These are phyloP conservation scores for Macrolepiota albuminosa DNA, from an alignment of 768 basidiomycete genomes.

Conservation along the genomic window DNA sequence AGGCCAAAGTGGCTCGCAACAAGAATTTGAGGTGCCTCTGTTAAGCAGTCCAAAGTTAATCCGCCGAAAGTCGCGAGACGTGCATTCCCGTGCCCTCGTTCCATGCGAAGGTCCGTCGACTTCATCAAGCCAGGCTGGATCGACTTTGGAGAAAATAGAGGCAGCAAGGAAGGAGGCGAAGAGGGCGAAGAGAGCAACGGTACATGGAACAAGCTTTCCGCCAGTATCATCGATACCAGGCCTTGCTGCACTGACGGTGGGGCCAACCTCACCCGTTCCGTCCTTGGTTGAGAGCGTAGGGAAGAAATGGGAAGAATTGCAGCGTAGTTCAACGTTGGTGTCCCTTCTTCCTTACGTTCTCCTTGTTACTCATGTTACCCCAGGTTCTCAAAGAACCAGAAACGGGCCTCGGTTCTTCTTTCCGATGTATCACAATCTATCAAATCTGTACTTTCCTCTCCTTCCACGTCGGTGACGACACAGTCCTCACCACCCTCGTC, in stretches of 20 bases:
- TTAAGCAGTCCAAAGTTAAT: constrained; percentile 16
- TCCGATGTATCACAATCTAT: constrained; percentile 61
- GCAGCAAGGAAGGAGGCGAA: background rate
- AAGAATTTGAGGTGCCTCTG: constrained; percentile 1
- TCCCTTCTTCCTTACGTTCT: constrained; percentile 2
- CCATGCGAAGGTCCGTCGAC: background rate
- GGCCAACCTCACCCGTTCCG: constrained; percentile 19
- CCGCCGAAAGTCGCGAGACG: constrained; percentile 21
- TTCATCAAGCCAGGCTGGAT: background rate
- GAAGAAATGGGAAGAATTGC: constrained; percentile 56
- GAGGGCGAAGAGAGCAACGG: constrained; percentile 10
- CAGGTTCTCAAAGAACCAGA: constrained; percentile 65
- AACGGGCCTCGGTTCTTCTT: constrained; percentile 62
- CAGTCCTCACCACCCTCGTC: constrained; percentile 13
- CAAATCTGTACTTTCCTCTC: constrained; percentile 41
- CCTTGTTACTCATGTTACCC: background rate
- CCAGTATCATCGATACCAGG: constrained; percentile 37
- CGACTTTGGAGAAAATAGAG: background rate
- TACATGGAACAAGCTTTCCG: constrained; percentile 20
- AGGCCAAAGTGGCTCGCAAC: background rate
- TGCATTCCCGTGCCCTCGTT: background rate
- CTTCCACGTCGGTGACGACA: constrained; percentile 20
- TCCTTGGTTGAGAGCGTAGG: constrained; percentile 58
- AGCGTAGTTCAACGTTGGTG: constrained; percentile 50
- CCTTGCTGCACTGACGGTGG: constrained; percentile 26